Evolutionary conservation across 371 early-diverging fungal genomes (phyloP).

Genomic region (Basidiobolus heterosporus): DNA sequence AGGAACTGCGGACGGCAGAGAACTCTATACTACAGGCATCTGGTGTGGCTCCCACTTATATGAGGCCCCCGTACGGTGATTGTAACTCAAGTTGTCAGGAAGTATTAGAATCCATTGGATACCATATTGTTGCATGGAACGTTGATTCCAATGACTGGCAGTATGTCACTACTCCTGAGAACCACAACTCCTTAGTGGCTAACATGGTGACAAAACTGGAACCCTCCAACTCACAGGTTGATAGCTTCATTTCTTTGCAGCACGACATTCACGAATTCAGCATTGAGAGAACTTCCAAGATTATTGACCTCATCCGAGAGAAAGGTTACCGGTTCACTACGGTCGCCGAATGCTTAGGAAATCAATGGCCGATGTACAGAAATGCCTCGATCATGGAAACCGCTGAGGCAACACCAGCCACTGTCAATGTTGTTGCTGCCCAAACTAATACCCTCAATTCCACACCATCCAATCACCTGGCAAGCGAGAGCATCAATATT

Average conservation of each 20-base stretch:
- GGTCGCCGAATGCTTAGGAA: constrained; percentile 24
- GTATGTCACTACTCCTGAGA: background rate
- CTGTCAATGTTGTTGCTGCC: too few species aligned
- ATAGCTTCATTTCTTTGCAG: background rate
- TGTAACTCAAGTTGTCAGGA: background rate
- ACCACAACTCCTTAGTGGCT: too few species aligned
- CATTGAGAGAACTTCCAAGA: constrained; percentile 12
- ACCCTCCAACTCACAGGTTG: too few species aligned
- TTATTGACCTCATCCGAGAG: constrained; percentile 13
- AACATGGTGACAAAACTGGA: too few species aligned
- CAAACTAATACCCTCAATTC: too few species aligned
- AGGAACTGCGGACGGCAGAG: constrained; percentile 10
- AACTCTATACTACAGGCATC: constrained; percentile 13
- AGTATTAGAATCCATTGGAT: background rate
- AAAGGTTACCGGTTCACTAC: constrained; percentile 25
- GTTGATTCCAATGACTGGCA: constrained; percentile 5
- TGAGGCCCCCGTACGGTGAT: constrained; percentile 15
- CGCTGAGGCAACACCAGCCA: background rate
- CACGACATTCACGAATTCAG: constrained; percentile 13
- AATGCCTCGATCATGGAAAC: background rate
- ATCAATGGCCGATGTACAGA: constrained; percentile 1
- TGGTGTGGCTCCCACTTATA: constrained; percentile 25
- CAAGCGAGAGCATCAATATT: too few species aligned
- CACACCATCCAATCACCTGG: too few species aligned
- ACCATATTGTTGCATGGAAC: background rate